Conservation (phyloP, 257 asterid species). For the Solanum gandarillasii region DNA sequence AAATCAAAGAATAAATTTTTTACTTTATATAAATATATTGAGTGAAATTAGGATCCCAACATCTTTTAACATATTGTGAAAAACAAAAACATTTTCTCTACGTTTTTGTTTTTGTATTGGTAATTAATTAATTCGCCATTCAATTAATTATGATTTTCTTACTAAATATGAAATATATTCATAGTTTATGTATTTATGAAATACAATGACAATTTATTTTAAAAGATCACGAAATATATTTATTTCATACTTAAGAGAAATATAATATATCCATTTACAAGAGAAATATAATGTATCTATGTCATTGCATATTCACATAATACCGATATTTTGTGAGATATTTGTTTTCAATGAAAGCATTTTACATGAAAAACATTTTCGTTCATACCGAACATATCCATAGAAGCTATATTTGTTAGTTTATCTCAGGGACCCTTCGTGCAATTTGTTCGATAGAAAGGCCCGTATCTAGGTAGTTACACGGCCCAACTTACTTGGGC, state of each 20-base stretch:
- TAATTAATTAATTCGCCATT: too few species aligned
- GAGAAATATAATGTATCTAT: not conserved
- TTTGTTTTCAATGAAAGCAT: too few species aligned
- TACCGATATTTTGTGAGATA: not conserved
- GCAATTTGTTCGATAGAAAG: not conserved
- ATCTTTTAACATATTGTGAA: not conserved
- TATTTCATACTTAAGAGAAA: not conserved
- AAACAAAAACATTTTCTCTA: not conserved
- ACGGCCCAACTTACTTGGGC: not conserved
- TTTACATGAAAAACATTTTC: too few species aligned
- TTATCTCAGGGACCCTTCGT: not conserved
- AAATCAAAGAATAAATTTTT: not conserved
- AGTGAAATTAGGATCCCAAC: not conserved
- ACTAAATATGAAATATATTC: not conserved
- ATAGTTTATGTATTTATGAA: not conserved
- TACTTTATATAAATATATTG: not conserved
- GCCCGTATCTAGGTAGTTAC: not conserved
- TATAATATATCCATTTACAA: not conserved
- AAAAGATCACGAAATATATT: too few species aligned
- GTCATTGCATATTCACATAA: not conserved
- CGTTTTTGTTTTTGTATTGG: not conserved
- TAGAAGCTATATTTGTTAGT: not conserved
- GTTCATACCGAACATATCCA: too few species aligned
- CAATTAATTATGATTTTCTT: not conserved
- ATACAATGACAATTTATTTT: not conserved